These are phyloP conservation scores for Collybia mongolica DNA, from an alignment of 768 basidiomycete species.

Conservation along the genomic window DNA sequence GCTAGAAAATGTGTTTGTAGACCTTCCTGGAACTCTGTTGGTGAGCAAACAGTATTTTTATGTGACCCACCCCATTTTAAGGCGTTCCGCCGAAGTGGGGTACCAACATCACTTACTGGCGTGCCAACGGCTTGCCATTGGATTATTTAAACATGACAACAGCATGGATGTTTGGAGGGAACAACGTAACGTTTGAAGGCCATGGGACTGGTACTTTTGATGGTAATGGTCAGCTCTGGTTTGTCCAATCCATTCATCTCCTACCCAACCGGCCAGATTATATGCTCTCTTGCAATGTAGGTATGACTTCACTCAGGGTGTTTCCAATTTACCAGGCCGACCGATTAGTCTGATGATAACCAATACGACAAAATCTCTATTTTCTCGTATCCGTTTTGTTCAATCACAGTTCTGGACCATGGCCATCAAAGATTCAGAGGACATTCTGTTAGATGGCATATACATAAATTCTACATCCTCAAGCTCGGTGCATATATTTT, in stretches of 20 bases:
- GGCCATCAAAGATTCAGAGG: conserved; percentile 29
- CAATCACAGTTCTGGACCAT: conserved; percentile 44
- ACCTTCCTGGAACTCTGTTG: conserved; percentile 32
- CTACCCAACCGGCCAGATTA: too few relatives aligned
- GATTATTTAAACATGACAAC: conserved; percentile 36
- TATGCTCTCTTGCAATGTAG: conserved; percentile 7
- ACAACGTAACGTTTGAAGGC: conserved; percentile 24
- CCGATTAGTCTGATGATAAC: conserved; percentile 35
- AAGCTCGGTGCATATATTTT: conserved; percentile 19
- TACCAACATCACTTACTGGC: conserved; percentile 36
- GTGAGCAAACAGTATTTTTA: conserved; percentile 16
- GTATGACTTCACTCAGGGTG: conserved; percentile 36
- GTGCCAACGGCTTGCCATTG: conserved; percentile 27
- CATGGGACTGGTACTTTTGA: conserved; percentile 36
- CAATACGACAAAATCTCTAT: conserved; percentile 31
- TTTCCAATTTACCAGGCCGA: conserved; percentile 33
- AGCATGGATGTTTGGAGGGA: conserved; percentile 35
- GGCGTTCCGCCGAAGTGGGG: conserved; percentile 21
- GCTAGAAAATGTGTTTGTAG: conserved; percentile 28
- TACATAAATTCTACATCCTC: conserved; percentile 38
- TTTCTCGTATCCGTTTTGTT: conserved; percentile 35
- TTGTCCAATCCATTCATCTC: not conserved
- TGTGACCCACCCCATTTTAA: not conserved
- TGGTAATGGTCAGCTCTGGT: conserved; percentile 42
- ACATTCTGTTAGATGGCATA: conserved; percentile 34